Evolutionary conservation across 2,329 filamentous ascomycete species (phyloP).

Genomic region (Penicillium sp.): DNA sequence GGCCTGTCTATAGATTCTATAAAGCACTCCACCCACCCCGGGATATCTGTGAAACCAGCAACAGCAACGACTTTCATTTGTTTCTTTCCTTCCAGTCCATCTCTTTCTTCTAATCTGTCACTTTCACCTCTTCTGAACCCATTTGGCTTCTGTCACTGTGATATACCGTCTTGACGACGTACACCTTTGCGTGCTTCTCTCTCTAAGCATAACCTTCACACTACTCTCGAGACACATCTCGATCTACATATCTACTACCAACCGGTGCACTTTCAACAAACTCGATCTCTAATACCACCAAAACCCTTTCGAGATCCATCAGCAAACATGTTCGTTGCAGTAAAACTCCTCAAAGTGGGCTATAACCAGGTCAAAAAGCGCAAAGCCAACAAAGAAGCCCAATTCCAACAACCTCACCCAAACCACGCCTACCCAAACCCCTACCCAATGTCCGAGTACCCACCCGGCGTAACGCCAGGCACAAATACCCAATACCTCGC

Average conservation of each 20-base stretch:
- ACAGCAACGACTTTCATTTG: slow-evolving; percentile 9
- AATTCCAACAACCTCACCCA: slow-evolving; percentile 17
- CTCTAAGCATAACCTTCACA: background rate
- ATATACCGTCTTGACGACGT: background rate
- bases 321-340: slow-evolving; percentile 20
- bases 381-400: slow-evolving; percentile 26
- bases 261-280: background rate
- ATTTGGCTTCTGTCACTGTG: background rate
- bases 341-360: slow-evolving; percentile 31
- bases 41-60: background rate
- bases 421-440: slow-evolving; percentile 16
- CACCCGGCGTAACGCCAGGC: slow-evolving; percentile 18
- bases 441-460: slow-evolving; percentile 22
- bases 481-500: slow-evolving; percentile 11
- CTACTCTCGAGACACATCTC: background rate
- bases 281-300: background rate
- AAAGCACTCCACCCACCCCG: slow-evolving; percentile 3
- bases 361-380: slow-evolving; percentile 32
- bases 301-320: background rate
- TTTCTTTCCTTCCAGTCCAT: slow-evolving; percentile 2
- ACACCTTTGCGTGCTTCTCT: background rate
- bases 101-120: slow-evolving; percentile 8
- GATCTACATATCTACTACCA: background rate
- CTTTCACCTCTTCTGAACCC: slow-evolving; percentile 8
- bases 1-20: slow-evolving; percentile 8